phyloP scores from a whole-genome alignment of 2,329 filamentous ascomycete genomes.

The Clonostachys rhizophaga region DNA sequence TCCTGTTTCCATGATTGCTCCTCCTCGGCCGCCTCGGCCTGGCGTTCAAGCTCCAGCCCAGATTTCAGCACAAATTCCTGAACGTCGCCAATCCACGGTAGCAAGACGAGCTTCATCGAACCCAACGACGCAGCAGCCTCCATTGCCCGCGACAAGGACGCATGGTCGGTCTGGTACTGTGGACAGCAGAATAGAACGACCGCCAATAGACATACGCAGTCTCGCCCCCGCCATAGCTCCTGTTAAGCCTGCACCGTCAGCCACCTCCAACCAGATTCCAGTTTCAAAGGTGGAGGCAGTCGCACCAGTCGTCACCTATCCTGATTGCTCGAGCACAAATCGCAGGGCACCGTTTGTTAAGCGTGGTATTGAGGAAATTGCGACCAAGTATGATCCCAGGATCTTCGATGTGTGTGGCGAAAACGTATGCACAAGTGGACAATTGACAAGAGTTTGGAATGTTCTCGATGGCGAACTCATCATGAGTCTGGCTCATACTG shows the following conservation, averaged over 20 bases:
- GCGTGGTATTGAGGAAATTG: conserved; percentile 69
- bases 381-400: conserved; percentile 81
- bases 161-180: conserved; percentile 23
- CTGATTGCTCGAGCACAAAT: conserved; percentile 80
- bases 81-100: not conserved
- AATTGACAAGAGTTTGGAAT: conserved; percentile 85
- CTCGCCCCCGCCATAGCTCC: not conserved
- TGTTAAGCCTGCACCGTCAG: conserved; percentile 2
- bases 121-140: conserved; percentile 18
- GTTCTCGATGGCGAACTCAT: conserved; percentile 75
- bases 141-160: conserved; percentile 18
- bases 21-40: conserved; percentile 36
- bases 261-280: conserved; percentile 29
- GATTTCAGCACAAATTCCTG: not conserved
- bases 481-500: conserved; percentile 77
- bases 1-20: conserved; percentile 8
- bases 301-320: conserved; percentile 42
- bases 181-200: conserved; percentile 19
- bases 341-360: conserved; percentile 74
- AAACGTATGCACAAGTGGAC: conserved; percentile 80
- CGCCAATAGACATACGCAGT: not conserved
- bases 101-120: conserved; percentile 22
- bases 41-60: conserved; percentile 1
- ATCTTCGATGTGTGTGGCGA: conserved; percentile 86
- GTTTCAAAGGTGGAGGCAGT: conserved; percentile 46